Percentiles rank a stretch among this genome's conserved stretches.
phyloP scores from a whole-genome alignment of 441 rosid genomes.

The Adansonia madagascariensis region DNA sequence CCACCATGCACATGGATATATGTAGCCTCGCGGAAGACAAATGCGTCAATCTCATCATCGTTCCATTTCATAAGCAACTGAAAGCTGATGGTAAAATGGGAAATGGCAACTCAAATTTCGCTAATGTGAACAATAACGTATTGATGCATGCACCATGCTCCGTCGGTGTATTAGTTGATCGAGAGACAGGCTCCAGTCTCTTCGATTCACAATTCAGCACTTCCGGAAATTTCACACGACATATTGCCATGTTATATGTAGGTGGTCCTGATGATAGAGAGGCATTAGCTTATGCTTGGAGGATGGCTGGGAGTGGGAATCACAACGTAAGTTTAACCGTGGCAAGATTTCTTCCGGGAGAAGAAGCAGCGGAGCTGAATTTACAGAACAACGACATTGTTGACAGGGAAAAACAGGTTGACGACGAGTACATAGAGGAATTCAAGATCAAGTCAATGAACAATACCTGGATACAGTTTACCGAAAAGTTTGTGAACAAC shows the following conservation, averaged over 20 bases:
- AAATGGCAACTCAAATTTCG: slow-evolving; percentile 31
- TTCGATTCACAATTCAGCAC: slow-evolving; percentile 20
- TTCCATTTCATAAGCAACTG: slow-evolving; percentile 45
- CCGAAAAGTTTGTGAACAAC: slow-evolving; percentile 38
- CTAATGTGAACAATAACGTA: slow-evolving; percentile 38
- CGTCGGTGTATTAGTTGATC: slow-evolving; percentile 42
- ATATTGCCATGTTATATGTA: slow-evolving; percentile 35
- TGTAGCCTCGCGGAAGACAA: slow-evolving; percentile 51
- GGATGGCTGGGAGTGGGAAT: slow-evolving; percentile 37
- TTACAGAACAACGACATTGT: not conserved
- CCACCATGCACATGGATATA: slow-evolving; percentile 51
- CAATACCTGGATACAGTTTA: slow-evolving; percentile 31
- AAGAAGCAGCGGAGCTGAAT: slow-evolving; percentile 17
- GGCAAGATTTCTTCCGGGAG: slow-evolving; percentile 35
- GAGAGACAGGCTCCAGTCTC: slow-evolving; percentile 32
- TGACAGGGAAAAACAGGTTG: slow-evolving; percentile 30
- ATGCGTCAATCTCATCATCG: slow-evolving; percentile 38
- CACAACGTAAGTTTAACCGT: slow-evolving; percentile 34
- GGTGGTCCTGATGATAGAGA: slow-evolving; percentile 53
- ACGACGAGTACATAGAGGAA: slow-evolving; percentile 43
- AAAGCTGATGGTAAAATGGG: slow-evolving; percentile 34
- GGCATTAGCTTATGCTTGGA: slow-evolving; percentile 51
- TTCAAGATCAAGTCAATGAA: slow-evolving; percentile 40
- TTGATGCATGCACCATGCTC: slow-evolving; percentile 41
- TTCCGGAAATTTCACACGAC: slow-evolving; percentile 8